Conservation (phyloP, 2,329 filamentous ascomycete species). For the Hypoxylon sp. region DNA sequence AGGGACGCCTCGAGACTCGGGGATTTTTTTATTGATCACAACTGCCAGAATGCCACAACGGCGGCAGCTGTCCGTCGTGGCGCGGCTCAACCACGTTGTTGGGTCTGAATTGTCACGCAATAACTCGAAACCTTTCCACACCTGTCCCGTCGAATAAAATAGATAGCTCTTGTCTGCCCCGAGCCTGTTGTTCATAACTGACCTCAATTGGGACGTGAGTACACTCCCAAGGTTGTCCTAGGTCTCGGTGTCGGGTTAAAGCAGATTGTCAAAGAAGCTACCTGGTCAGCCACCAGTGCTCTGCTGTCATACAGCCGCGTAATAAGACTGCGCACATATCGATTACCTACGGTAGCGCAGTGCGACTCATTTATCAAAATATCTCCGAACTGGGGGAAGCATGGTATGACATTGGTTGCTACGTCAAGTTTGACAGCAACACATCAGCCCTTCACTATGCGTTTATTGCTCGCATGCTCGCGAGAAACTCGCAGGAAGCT, state of each 20-base stretch:
- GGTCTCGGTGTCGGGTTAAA: constrained; percentile 30
- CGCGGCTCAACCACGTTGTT: constrained; percentile 47
- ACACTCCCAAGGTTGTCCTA: background rate
- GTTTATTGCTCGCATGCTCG: constrained; percentile 41
- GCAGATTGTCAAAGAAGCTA: constrained; percentile 21
- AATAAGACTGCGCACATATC: constrained; percentile 34
- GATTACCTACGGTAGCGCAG: constrained; percentile 36
- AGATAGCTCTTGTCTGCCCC: constrained; percentile 14
- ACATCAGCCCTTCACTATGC: constrained; percentile 26
- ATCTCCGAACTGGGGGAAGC: constrained; percentile 41
- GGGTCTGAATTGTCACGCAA: constrained; percentile 47
- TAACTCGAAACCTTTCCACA: constrained; percentile 19
- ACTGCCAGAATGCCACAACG: constrained; percentile 37
- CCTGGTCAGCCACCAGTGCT: constrained; percentile 34
- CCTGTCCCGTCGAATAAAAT: constrained; percentile 21
- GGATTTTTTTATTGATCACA: constrained; percentile 44
- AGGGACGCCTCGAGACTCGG: constrained; percentile 43
- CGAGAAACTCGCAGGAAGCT: constrained; percentile 36
- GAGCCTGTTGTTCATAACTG: constrained; percentile 29
- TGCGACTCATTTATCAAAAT: constrained; percentile 39
- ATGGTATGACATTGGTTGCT: constrained; percentile 27
- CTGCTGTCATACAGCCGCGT: constrained; percentile 44
- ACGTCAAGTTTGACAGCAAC: constrained; percentile 43
- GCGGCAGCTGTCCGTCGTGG: constrained; percentile 44
- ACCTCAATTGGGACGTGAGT: constrained; percentile 23